Evolutionary conservation across 2,329 filamentous ascomycete genomes (phyloP).

Genomic region (Colletotrichum navitas): DNA sequence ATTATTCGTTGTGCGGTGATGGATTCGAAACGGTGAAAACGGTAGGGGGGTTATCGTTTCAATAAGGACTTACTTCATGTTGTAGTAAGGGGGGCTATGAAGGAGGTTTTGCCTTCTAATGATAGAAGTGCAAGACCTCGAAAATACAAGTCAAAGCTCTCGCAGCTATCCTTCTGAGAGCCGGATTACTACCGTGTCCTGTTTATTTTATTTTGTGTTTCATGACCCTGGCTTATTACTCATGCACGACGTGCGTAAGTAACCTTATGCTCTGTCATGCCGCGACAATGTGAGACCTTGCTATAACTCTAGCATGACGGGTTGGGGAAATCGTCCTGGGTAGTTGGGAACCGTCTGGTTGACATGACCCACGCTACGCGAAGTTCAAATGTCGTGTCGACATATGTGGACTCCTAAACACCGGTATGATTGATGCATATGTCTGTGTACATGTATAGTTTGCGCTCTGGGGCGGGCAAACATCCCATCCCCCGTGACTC

Average conservation of each 20-base stretch:
- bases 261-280: neutral
- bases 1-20: neutral
- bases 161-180: neutral
- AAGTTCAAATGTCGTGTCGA: neutral
- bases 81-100: neutral
- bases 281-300: neutral
- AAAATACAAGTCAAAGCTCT: neutral
- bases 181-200: neutral
- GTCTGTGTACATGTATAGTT: slow-evolving; percentile 33
- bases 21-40: neutral
- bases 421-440: slow-evolving; percentile 34
- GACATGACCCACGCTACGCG: neutral
- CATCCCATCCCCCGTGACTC: slow-evolving; percentile 1
- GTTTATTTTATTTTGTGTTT: neutral
- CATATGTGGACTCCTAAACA: neutral
- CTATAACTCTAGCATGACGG: neutral
- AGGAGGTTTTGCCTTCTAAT: neutral
- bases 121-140: neutral
- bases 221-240: neutral
- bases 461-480: neutral
- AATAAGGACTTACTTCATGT: neutral
- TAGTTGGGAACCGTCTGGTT: neutral
- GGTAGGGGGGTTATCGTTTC: neutral
- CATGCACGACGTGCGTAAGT: neutral
- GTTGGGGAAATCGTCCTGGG: neutral